These are phyloP conservation scores for Lachnellula willkommii DNA, from an alignment of 2,329 filamentous ascomycete genomes.

Conservation along the genomic window DNA sequence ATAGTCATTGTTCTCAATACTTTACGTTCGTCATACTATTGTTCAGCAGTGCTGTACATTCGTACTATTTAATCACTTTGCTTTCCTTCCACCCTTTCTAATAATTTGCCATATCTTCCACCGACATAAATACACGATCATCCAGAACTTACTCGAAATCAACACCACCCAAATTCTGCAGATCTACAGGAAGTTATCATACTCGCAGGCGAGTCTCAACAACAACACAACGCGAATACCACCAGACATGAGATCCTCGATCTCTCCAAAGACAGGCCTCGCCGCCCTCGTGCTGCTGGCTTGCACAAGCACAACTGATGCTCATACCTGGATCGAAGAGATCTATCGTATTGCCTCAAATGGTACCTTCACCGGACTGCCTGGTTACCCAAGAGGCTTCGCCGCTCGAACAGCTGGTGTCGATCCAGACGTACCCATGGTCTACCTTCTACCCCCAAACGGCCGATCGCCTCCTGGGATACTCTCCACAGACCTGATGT, in stretches of 20 bases:
- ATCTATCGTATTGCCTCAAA: conserved; percentile 65
- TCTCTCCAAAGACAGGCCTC: conserved; percentile 8
- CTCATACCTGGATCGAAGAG: conserved; percentile 81
- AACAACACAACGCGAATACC: conserved; percentile 6
- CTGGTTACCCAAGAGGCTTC: conserved; percentile 73
- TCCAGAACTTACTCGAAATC: background rate
- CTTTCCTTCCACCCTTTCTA: background rate
- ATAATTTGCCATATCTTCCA: background rate
- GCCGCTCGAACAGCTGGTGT: conserved; percentile 53
- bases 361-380: conserved; percentile 64
- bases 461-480: conserved; percentile 43
- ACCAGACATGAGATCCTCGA: conserved; percentile 14
- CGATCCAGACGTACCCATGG: conserved; percentile 55
- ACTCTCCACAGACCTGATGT: conserved; percentile 50
- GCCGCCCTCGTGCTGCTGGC: conserved; percentile 16
- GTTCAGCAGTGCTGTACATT: conserved; percentile 12
- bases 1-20: conserved; percentile 18
- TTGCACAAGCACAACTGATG: conserved; percentile 29
- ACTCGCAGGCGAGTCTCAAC: conserved; percentile 18
- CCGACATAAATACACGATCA: background rate
- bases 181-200: background rate
- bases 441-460: conserved; percentile 57
- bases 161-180: background rate
- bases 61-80: conserved; percentile 6
- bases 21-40: conserved; percentile 12